phyloP scores from a whole-genome alignment of 2,329 filamentous ascomycete species.

The Phyllosticta citribraziliensis region DNA sequence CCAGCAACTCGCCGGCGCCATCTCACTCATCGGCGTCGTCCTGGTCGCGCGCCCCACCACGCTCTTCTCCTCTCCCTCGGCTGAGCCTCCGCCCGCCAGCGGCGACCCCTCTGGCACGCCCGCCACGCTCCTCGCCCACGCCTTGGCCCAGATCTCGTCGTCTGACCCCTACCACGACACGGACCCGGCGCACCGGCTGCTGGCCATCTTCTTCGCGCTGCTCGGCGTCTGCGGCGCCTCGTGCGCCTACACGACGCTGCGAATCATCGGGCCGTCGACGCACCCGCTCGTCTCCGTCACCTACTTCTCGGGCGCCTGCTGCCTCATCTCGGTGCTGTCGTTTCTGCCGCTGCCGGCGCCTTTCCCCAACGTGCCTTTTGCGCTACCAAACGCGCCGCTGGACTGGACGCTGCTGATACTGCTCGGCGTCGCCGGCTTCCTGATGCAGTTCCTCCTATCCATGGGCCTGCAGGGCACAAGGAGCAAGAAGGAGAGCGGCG shows the following conservation, averaged over 20 bases:
- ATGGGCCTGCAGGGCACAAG: constrained; percentile 49
- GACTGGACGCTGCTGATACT: constrained; percentile 61
- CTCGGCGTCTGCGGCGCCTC: constrained; percentile 69
- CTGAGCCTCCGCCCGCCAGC: constrained; percentile 21
- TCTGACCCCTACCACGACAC: constrained; percentile 32
- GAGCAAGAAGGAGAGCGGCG: not conserved
- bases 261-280: constrained; percentile 68
- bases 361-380: constrained; percentile 49
- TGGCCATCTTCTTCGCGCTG: constrained; percentile 62
- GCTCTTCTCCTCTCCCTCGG: constrained; percentile 36
- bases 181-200: constrained; percentile 55
- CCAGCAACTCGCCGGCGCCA: constrained; percentile 64
- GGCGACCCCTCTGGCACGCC: constrained; percentile 22
- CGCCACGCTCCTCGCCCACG: constrained; percentile 11
- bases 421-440: constrained; percentile 64
- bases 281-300: constrained; percentile 80
- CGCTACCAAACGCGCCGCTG: constrained; percentile 42
- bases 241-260: constrained; percentile 63
- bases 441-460: constrained; percentile 80
- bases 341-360: constrained; percentile 45
- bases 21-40: constrained; percentile 71
- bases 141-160: constrained; percentile 6
- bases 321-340: constrained; percentile 53
- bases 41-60: constrained; percentile 67
- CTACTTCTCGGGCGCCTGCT: constrained; percentile 67